Evolutionary conservation across 352 stramenopile genomes (phyloP).

Genomic region (Globisporangium perplexum): DNA sequence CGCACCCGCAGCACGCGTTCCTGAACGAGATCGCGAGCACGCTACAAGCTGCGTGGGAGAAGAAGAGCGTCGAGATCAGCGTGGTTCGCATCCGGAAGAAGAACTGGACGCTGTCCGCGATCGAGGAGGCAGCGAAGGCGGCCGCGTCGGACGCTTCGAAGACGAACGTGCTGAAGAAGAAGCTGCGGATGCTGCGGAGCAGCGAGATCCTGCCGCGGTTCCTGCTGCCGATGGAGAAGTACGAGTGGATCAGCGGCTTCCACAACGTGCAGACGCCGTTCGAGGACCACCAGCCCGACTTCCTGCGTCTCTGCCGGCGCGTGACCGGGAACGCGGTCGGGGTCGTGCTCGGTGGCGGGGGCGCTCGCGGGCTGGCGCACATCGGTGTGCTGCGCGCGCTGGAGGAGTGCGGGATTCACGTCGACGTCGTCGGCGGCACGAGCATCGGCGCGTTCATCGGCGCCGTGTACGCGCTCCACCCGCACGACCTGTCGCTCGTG

Average conservation of each 20-base stretch:
- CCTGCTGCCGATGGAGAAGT: conserved; percentile 76
- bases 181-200: conserved; percentile 45
- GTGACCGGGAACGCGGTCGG: conserved; percentile 91
- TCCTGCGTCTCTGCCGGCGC: conserved; percentile 83
- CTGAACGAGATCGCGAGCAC: conserved; percentile 69
- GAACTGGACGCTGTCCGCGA: conserved; percentile 61
- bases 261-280: conserved; percentile 85
- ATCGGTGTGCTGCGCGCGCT: conserved; percentile 91
- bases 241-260: conserved; percentile 83
- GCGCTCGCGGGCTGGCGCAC: conserved; percentile 91
- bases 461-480: conserved; percentile 72
- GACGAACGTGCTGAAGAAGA: conserved; percentile 50
- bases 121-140: conserved; percentile 36
- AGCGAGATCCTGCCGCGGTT: conserved; percentile 62
- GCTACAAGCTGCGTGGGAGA: conserved; percentile 60
- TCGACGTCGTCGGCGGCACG: conserved; percentile 93
- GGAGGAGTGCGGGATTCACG: conserved; percentile 88
- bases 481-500: conserved; percentile 59
- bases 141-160: conserved; percentile 44
- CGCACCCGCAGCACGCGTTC: conserved; percentile 55
- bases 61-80: conserved; percentile 67
- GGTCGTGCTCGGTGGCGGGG: conserved; percentile 92
- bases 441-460: conserved; percentile 87
- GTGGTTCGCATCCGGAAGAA: conserved; percentile 75
- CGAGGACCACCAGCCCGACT: conserved; percentile 63